Percentiles rank a stretch among this genome's conserved stretches.
Conservation (phyloP, 176 grass and related monocot species). For the Elymus sibiricus region DNA sequence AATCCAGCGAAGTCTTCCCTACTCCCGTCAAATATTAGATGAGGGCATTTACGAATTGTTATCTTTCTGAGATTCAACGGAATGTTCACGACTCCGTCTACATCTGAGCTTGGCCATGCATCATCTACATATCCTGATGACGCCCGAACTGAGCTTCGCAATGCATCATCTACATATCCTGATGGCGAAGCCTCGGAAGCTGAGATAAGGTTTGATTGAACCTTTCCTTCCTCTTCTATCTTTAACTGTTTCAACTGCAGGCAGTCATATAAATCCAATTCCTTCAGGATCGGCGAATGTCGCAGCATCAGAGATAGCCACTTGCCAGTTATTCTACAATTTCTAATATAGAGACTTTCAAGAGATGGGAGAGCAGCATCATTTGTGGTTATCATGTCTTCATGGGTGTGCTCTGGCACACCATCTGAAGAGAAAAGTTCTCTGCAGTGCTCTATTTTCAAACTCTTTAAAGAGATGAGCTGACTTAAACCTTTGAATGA, state of each 20-base stretch:
- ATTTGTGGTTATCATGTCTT: background rate
- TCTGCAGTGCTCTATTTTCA: background rate
- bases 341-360: accelerated
- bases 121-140: no score
- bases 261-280: background rate
- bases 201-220: no score
- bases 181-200: no score
- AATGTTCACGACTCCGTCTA: no score
- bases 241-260: background rate
- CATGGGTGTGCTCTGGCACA: background rate
- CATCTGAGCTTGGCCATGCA: no score
- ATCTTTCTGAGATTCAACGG: no score
- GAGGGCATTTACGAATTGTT: no score
- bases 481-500: conserved; percentile 19
- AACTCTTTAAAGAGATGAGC: conserved; percentile 14
- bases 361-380: background rate
- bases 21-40: no score
- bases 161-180: no score
- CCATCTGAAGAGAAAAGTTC: background rate
- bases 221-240: background rate
- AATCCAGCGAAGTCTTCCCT: no score
- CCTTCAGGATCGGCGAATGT: background rate
- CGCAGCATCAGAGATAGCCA: background rate
- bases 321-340: background rate
- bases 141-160: no score